A percentile compares a stretch with the other conserved stretches of the same genome.
Evolutionary conservation across 2,329 filamentous ascomycete species (phyloP).

Genomic region (Aspergillus persii): DNA sequence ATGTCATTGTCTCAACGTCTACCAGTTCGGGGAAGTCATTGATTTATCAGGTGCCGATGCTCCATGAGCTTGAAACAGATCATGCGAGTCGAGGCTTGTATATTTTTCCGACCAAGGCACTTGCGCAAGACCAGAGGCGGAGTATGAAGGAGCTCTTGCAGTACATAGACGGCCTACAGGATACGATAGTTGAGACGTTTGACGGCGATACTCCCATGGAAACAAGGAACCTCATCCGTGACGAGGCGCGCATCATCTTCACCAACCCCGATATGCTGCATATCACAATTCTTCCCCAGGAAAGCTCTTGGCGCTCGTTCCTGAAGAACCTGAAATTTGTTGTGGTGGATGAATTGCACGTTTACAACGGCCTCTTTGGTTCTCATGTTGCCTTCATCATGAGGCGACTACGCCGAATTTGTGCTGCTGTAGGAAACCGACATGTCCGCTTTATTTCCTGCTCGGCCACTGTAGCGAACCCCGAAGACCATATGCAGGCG

Average conservation of each 20-base stretch:
- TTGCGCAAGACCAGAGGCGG: conserved; percentile 89
- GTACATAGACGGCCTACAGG: conserved; percentile 75
- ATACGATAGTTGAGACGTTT: conserved; percentile 83
- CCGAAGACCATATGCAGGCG: conserved; percentile 83
- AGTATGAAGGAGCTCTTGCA: conserved; percentile 81
- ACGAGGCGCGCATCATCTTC: conserved; percentile 89
- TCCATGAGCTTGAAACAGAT: conserved; percentile 81
- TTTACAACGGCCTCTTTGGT: conserved; percentile 93
- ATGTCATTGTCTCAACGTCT: conserved; percentile 91
- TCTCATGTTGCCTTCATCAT: conserved; percentile 94
- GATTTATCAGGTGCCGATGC: conserved; percentile 94
- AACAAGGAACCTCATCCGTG: conserved; percentile 74
- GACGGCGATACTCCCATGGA: conserved; percentile 90
- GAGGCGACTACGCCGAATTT: conserved; percentile 81
- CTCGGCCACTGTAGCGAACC: conserved; percentile 94
- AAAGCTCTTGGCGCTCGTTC: conserved; percentile 83
- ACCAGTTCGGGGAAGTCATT: conserved; percentile 96
- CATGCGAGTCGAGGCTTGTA: conserved; percentile 82
- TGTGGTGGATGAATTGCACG: conserved; percentile 88
- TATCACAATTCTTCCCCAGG: conserved; percentile 86
- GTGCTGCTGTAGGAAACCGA: conserved; percentile 83
- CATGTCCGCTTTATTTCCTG: conserved; percentile 89
- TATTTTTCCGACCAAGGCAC: conserved; percentile 94
- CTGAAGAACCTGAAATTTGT: conserved; percentile 88
- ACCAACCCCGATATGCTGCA: conserved; percentile 99